Conservation (phyloP, 2,329 filamentous ascomycete species). For the Hortaea sp. region DNA sequence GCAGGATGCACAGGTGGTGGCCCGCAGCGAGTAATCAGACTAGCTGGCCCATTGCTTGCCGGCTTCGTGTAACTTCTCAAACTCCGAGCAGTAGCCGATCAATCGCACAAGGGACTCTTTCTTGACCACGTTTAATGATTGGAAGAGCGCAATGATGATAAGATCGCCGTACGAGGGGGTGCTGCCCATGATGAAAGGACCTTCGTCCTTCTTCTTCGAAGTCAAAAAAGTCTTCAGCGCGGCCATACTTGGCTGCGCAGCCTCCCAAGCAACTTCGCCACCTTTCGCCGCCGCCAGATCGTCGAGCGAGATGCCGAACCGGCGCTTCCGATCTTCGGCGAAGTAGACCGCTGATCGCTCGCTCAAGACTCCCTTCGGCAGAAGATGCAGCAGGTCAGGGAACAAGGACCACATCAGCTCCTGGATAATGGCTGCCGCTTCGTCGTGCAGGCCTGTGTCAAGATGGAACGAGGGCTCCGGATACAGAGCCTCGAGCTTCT, state of each 20-base stretch:
- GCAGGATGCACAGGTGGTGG: too few species aligned
- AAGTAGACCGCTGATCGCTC: constrained; percentile 47
- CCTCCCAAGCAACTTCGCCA: constrained; percentile 42
- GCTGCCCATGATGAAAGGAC: constrained; percentile 52
- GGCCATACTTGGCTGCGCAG: constrained; percentile 29
- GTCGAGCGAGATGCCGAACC: constrained; percentile 42
- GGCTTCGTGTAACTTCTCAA: constrained; percentile 29
- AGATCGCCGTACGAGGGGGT: constrained; percentile 49
- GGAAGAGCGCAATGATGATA: constrained; percentile 38
- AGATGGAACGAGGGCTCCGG: constrained; percentile 50
- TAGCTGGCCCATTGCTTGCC: constrained; percentile 31
- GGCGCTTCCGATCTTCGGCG: constrained; percentile 38
- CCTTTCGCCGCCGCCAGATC: constrained; percentile 22
- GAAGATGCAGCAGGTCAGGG: constrained; percentile 9
- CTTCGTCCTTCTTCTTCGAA: constrained; percentile 34
- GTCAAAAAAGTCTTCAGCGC: constrained; percentile 38
- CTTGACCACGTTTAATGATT: constrained; percentile 26
- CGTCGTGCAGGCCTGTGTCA: constrained; percentile 40
- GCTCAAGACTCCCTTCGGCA: constrained; percentile 44
- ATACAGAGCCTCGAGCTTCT: constrained; percentile 47
- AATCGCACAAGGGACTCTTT: constrained; percentile 27
- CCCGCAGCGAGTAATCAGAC: constrained; percentile 7
- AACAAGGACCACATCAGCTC: constrained; percentile 18
- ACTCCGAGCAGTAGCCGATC: constrained; percentile 29
- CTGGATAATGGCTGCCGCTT: constrained; percentile 28